Percentiles rank a stretch among this genome's conserved stretches.
Conservation (phyloP, 2,329 filamentous ascomycete species). For the Bipolaris victoriae region DNA sequence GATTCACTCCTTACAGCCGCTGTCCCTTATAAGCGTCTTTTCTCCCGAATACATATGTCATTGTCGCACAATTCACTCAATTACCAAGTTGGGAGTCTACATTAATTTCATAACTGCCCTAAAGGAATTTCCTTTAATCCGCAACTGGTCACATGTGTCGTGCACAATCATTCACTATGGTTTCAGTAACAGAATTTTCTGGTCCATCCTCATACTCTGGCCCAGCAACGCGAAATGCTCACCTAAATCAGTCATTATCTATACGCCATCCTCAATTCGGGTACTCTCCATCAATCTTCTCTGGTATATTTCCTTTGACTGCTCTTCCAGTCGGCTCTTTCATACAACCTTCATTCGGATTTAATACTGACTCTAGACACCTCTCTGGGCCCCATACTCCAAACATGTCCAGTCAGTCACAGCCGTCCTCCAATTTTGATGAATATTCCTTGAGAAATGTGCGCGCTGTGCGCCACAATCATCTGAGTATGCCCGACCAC, state of each 20-base stretch:
- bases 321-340: not conserved
- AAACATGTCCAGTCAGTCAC: not conserved
- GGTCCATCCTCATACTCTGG: not conserved
- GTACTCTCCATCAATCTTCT: not conserved
- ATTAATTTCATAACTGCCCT: not conserved
- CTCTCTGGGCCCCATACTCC: not conserved
- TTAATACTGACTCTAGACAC: not conserved
- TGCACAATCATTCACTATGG: not conserved
- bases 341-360: not conserved
- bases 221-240: not conserved
- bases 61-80: not conserved
- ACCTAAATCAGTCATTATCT: not conserved
- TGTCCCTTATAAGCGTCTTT: not conserved
- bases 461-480: not conserved
- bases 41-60: not conserved
- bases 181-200: not conserved
- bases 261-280: not conserved
- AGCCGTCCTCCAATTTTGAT: not conserved
- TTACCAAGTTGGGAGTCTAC: not conserved
- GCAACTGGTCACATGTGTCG: not conserved
- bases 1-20: not conserved
- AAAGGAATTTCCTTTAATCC: not conserved
- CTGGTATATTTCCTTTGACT: not conserved
- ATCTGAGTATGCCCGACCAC: conserved; percentile 9
- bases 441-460: not conserved